phyloP scores from a whole-genome alignment of 1,284 basidiomycete genomes.

The Tetrapyrgos nigripes region DNA sequence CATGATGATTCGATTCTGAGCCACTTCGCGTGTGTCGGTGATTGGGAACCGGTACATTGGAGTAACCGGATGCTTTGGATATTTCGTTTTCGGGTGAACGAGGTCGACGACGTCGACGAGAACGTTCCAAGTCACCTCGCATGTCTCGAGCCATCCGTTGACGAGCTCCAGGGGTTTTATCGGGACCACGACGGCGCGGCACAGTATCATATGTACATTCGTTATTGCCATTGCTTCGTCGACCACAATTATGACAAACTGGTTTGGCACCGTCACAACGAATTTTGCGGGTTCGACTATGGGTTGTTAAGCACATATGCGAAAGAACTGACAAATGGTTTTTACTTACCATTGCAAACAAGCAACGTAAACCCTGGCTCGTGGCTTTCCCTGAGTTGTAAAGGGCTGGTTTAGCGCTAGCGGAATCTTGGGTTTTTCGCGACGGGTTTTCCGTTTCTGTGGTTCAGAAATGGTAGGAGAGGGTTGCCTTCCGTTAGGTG shows the following conservation, averaged over 20 bases:
- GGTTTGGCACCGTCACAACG: conserved; percentile 83
- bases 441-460: conserved; percentile 49
- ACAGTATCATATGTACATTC: conserved; percentile 68
- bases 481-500: not conserved
- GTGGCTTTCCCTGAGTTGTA: conserved; percentile 75
- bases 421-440: conserved; percentile 66
- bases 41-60: not conserved
- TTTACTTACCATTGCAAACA: conserved; percentile 75
- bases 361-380: conserved; percentile 78
- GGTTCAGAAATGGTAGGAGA: not conserved
- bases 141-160: conserved; percentile 56
- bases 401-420: conserved; percentile 75
- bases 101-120: conserved; percentile 46
- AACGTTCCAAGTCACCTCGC: conserved; percentile 30
- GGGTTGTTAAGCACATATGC: conserved; percentile 9
- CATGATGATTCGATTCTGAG: not conserved
- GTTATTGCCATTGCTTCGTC: conserved; percentile 46
- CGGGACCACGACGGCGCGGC: conserved; percentile 79
- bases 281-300: conserved; percentile 78
- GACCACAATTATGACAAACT: conserved; percentile 71
- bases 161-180: conserved; percentile 75
- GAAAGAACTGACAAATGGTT: conserved; percentile 14
- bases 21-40: not conserved
- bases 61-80: not conserved
- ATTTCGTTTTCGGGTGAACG: conserved; percentile 22